Evolutionary conservation across 192 early-diverging fungal genomes (phyloP).

Genomic region (Cetraspora pellucida): DNA sequence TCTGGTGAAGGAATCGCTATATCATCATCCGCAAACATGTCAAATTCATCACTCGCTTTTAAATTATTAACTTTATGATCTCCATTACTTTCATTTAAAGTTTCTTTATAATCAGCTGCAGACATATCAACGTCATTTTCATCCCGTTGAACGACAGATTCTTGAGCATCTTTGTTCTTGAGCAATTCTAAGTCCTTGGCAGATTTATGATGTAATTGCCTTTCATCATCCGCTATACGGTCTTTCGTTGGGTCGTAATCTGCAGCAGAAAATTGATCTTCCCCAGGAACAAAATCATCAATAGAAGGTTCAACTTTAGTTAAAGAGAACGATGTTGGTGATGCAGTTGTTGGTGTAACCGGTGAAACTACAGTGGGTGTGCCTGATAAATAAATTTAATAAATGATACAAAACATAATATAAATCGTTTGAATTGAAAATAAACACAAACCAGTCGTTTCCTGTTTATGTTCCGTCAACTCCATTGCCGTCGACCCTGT

Average conservation of each 20-base stretch:
- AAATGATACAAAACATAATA: constrained; percentile 39
- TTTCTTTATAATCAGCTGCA: constrained; percentile 67
- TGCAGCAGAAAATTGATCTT: constrained; percentile 57
- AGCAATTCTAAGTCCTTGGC: constrained; percentile 51
- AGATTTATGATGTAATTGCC: constrained; percentile 53
- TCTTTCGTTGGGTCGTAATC: constrained; percentile 85
- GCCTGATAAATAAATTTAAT: constrained; percentile 34
- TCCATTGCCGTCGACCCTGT: constrained; percentile 35
- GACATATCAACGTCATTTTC: constrained; percentile 60
- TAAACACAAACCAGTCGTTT: neutral
- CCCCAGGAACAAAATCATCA: constrained; percentile 37
- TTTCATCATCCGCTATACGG: constrained; percentile 66
- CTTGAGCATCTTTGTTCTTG: constrained; percentile 51
- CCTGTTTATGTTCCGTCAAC: constrained; percentile 16
- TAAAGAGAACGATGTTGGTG: constrained; percentile 35
- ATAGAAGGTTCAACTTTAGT: constrained; percentile 38
- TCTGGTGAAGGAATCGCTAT: constrained; percentile 63
- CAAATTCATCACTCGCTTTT: constrained; percentile 47
- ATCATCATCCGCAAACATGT: constrained; percentile 82
- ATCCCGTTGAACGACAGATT: constrained; percentile 41
- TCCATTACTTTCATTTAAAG: constrained; percentile 36
- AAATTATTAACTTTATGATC: constrained; percentile 16
- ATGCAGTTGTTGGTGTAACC: constrained; percentile 27
- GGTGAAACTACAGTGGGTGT: constrained; percentile 30
- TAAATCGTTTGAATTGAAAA: constrained; percentile 7